Evolutionary conservation across 768 basidiomycete genomes (phyloP), one percentile per base, ranked within the genome.

Genomic region (Russula compacta): DNA sequence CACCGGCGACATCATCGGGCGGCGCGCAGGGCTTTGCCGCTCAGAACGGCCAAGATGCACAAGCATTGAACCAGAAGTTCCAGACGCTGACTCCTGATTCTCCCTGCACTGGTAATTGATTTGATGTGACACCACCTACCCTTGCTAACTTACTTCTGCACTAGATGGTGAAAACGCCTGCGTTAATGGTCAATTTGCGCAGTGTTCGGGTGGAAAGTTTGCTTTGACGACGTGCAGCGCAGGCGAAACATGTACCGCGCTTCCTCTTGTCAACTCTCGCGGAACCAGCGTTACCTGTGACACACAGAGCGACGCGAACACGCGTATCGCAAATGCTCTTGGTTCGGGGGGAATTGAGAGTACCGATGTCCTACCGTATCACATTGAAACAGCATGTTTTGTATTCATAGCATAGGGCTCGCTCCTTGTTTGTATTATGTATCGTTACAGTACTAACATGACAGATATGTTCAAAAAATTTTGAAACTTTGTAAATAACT

Each of bases 211-310:
- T 38, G 73, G 72, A 46, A 69, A 70, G 49, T 79, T 75, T 64
- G 62, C 60, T 1, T 35, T 70, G 10, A 71, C 73, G 0, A 38
- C 61, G 6, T 79, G 78, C 67, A 57, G 71, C 9, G 63, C 58
- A 10, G 69, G 71, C 9, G 33, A 33, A 1, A 50, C 39, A 17
- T 79, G 78, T 68, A 68, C 70, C 32, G 79, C 76, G 2, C 73
- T 79, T 24, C 78, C 78, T 1, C 72, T 79, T 35, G 74, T 77
- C 11, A 76, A 77, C 63, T 66, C 63, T 46, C 64, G 67, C 3
- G 78, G 78, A 51, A 78, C 77, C n/a, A 64, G 64, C 57, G 52
- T 78, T 57, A 63, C 74, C 12, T 78, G 77, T 67, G 70, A 71
- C 48, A 72, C 70, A 14, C 56, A 68, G 43, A 63, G 58, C 6